phyloP scores from a whole-genome alignment of 345 rosid species.

The Trapa incisa region DNA sequence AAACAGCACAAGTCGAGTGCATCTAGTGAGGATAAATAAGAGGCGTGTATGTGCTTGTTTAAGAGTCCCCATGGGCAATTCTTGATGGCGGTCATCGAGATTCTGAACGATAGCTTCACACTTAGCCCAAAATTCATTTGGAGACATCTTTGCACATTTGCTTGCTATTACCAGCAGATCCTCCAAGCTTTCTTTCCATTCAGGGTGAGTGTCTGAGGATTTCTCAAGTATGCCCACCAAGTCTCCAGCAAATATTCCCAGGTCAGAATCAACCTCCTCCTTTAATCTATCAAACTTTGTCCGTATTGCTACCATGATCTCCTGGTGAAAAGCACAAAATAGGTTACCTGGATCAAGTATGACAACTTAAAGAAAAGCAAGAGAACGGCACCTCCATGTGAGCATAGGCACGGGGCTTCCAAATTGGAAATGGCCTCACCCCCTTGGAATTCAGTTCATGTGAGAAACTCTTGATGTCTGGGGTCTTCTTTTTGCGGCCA shows the following conservation, averaged over 20 bases:
- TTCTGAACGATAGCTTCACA: slow-evolving; percentile 84
- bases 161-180: slow-evolving; percentile 72
- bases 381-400: slow-evolving; percentile 56
- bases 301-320: slow-evolving; percentile 67
- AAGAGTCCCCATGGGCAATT: slow-evolving; percentile 78
- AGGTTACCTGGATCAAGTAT: background rate
- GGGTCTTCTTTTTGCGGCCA: slow-evolving; percentile 68
- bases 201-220: slow-evolving; percentile 45
- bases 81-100: slow-evolving; percentile 85
- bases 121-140: slow-evolving; percentile 72
- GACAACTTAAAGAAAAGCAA: background rate
- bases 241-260: slow-evolving; percentile 83
- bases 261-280: slow-evolving; percentile 86
- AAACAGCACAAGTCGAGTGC: slow-evolving; percentile 92
- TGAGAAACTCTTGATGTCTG: slow-evolving; percentile 90
- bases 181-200: slow-evolving; percentile 64
- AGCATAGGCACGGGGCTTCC: slow-evolving; percentile 77
- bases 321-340: slow-evolving; percentile 28
- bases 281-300: slow-evolving; percentile 74
- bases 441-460: slow-evolving; percentile 98
- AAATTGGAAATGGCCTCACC: slow-evolving; percentile 75
- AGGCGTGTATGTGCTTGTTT: slow-evolving; percentile 90
- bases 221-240: slow-evolving; percentile 76
- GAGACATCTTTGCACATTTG: slow-evolving; percentile 69
- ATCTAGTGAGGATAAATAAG: slow-evolving; percentile 83